Conservation (phyloP, 1,139 yeast genomes). For the Sugiyamaella grinbergsii region DNA sequence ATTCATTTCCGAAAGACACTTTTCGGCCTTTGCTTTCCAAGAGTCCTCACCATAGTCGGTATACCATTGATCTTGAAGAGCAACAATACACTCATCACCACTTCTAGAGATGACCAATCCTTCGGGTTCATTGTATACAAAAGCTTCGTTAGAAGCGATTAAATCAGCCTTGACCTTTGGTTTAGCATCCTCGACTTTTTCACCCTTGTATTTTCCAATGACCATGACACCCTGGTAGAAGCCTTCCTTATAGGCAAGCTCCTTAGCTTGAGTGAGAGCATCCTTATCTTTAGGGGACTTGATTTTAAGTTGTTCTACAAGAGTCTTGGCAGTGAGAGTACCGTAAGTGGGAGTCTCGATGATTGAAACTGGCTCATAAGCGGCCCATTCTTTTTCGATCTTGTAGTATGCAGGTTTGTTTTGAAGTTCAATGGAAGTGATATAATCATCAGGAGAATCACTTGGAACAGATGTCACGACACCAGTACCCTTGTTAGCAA, state of each 20-base stretch:
- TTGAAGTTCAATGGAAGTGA: conserved; percentile 79
- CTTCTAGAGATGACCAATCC: conserved; percentile 86
- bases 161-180: conserved; percentile 82
- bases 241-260: conserved; percentile 94
- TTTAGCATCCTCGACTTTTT: conserved; percentile 88
- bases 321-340: conserved; percentile 79
- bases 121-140: conserved; percentile 93
- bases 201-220: conserved; percentile 82
- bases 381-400: conserved; percentile 85
- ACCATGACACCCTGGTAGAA: conserved; percentile 86
- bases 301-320: conserved; percentile 85
- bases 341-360: conserved; percentile 86
- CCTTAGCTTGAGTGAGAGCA: conserved; percentile 89
- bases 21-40: conserved; percentile 87
- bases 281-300: conserved; percentile 92
- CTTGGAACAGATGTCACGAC: conserved; percentile 99
- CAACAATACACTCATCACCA: conserved; percentile 95
- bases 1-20: conserved; percentile 75
- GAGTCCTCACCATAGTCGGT: conserved; percentile 94
- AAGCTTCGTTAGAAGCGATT: conserved; percentile 75
- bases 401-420: conserved; percentile 91
- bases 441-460: conserved; percentile 95
- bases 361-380: conserved; percentile 69
- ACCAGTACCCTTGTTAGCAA: conserved; percentile 97
- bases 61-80: conserved; percentile 98